Evolutionary conservation across 2,329 filamentous ascomycete species (phyloP).

Genomic region (Cladosporium sp.): DNA sequence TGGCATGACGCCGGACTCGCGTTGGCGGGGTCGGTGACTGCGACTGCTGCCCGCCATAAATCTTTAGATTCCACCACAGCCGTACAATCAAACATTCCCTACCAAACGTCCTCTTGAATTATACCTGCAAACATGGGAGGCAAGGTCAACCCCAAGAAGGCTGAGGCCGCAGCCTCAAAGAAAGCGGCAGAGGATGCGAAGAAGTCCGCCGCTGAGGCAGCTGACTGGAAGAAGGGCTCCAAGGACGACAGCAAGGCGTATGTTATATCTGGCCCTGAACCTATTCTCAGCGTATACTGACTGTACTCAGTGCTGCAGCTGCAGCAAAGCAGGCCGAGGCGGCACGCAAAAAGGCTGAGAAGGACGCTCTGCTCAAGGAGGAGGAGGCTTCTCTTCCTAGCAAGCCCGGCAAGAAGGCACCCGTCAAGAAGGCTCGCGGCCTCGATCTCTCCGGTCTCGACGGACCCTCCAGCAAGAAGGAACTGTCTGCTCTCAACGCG

Average conservation of each 20-base stretch:
- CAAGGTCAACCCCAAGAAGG: slow-evolving; percentile 77
- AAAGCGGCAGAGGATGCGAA: slow-evolving; percentile 65
- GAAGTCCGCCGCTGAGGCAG: slow-evolving; percentile 63
- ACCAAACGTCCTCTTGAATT: not conserved
- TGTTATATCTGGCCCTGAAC: not conserved
- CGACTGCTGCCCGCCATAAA: not conserved
- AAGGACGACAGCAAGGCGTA: slow-evolving; percentile 83
- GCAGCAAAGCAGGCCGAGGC: slow-evolving; percentile 77
- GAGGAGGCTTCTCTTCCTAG: slow-evolving; percentile 69
- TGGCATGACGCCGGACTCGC: too few species aligned
- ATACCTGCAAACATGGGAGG: not conserved
- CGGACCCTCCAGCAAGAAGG: slow-evolving; percentile 43
- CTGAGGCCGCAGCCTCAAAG: slow-evolving; percentile 78
- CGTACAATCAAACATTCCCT: not conserved
- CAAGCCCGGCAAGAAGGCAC: slow-evolving; percentile 62
- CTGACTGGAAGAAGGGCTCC: slow-evolving; percentile 78
- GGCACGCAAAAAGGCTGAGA: slow-evolving; percentile 87
- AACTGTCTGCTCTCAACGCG: slow-evolving; percentile 65
- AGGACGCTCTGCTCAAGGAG: slow-evolving; percentile 73
- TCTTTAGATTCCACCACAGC: not conserved
- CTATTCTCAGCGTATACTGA: not conserved
- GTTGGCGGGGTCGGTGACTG: too few species aligned
- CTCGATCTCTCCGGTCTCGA: slow-evolving; percentile 75
- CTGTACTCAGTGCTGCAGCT: slow-evolving; percentile 67
- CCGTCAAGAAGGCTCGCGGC: slow-evolving; percentile 54